These are phyloP conservation scores for Fusarium odoratissimum DNA, from an alignment of 2,329 filamentous ascomycete genomes.

Conservation along the genomic window DNA sequence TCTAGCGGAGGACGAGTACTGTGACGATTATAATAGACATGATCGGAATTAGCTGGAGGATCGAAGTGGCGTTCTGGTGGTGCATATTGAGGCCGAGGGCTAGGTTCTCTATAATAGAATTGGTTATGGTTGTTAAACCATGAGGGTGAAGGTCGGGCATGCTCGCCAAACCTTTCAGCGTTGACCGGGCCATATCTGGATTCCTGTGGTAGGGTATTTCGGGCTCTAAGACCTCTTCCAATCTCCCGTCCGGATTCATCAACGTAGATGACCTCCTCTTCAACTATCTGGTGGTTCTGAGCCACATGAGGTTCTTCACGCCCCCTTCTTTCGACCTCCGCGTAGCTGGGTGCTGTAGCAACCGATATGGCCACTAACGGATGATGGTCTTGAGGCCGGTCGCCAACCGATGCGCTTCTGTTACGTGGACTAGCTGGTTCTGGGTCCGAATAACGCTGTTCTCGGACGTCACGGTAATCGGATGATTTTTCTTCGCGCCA, in stretches of 20 bases:
- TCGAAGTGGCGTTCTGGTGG: constrained; percentile 16
- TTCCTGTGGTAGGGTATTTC: constrained; percentile 25
- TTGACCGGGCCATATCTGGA: constrained; percentile 13
- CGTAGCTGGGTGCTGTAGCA: constrained; percentile 1
- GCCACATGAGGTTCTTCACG: neutral
- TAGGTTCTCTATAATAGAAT: constrained; percentile 21
- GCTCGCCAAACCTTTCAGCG: constrained; percentile 4
- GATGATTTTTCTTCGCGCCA: constrained; percentile 9
- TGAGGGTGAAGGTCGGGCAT: constrained; percentile 3
- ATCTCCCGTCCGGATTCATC: constrained; percentile 42
- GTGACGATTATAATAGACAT: constrained; percentile 21
- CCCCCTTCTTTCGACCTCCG: constrained; percentile 7
- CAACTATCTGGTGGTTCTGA: constrained; percentile 10
- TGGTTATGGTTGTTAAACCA: constrained; percentile 23
- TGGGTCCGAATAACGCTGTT: constrained; percentile 21
- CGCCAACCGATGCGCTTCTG: constrained; percentile 35
- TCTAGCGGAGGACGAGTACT: constrained; percentile 4
- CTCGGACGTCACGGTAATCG: constrained; percentile 34
- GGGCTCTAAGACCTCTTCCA: constrained; percentile 34
- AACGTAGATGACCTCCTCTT: constrained; percentile 44
- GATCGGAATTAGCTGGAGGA: neutral
- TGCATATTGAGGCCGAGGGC: constrained; percentile 13
- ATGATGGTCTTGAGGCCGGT: constrained; percentile 16
- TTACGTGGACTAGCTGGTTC: constrained; percentile 11
- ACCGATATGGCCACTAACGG: neutral